Evolutionary conservation across 2,329 filamentous ascomycete genomes (phyloP).

Genomic region (Xylaria hypoxylon): DNA sequence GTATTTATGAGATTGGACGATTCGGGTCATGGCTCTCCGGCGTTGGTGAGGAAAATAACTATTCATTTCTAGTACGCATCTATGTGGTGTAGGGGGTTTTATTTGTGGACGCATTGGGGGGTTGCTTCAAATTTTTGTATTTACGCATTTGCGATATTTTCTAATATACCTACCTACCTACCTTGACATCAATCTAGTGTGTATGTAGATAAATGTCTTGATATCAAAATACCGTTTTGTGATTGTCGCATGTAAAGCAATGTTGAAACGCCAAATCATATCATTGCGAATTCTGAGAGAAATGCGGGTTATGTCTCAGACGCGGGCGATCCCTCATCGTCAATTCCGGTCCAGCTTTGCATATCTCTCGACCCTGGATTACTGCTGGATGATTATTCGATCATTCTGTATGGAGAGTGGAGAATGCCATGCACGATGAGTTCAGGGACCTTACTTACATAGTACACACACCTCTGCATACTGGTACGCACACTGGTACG

Average conservation of each 20-base stretch:
- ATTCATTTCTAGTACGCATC: constrained; percentile 23
- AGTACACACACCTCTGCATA: too few species aligned
- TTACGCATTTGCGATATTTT: constrained; percentile 5
- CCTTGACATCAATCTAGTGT: background rate
- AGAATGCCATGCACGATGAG: constrained; percentile 24
- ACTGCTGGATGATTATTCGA: constrained; percentile 1
- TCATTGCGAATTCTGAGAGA: too few species aligned
- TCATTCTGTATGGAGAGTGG: constrained; percentile 16
- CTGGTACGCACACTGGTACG: too few species aligned
- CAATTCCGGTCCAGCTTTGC: constrained; percentile 8
- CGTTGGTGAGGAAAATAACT: constrained; percentile 9
- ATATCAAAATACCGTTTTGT: too few species aligned
- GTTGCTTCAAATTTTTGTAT: constrained; percentile 15
- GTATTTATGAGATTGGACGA: constrained; percentile 3
- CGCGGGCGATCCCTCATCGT: constrained; percentile 15
- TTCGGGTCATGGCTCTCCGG: constrained; percentile 13
- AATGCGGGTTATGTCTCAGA: constrained; percentile 16
- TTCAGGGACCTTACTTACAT: constrained; percentile 13
- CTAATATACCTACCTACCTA: background rate
- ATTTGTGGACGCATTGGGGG: constrained; percentile 1
- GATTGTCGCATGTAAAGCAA: too few species aligned
- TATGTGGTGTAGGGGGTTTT: constrained; percentile 15
- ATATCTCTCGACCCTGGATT: constrained; percentile 24
- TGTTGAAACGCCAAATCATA: too few species aligned
- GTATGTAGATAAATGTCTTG: too few species aligned